phyloP scores from a whole-genome alignment of 2,329 filamentous ascomycete species.

The Monilinia fructigena region DNA sequence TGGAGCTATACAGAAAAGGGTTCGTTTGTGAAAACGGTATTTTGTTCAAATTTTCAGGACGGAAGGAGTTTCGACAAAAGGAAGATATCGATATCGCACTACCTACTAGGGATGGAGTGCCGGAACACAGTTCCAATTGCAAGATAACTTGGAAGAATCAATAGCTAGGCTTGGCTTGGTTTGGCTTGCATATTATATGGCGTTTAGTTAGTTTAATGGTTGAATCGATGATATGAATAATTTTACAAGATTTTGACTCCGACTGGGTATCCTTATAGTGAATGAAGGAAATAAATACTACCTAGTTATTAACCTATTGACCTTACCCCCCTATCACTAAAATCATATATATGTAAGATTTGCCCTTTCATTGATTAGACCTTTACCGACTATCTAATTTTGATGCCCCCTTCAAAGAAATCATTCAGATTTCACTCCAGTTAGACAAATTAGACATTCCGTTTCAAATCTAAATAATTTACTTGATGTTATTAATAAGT shows the following conservation, averaged over 20 bases:
- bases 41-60: slow-evolving; percentile 3
- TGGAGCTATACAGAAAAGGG: slow-evolving; percentile 10
- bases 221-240: background rate
- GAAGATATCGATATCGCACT: slow-evolving; percentile 12
- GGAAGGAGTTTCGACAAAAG: slow-evolving; percentile 22
- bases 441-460: background rate
- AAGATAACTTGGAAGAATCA: slow-evolving; percentile 13
- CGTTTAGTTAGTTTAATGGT: slow-evolving; percentile 13
- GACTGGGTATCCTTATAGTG: too few relatives aligned
- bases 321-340: background rate
- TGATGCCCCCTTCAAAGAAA: background rate
- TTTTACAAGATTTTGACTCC: background rate
- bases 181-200: slow-evolving; percentile 8
- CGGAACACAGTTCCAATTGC: slow-evolving; percentile 6
- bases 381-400: background rate
- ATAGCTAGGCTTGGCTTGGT: slow-evolving; percentile 5
- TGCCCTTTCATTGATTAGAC: background rate
- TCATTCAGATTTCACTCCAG: background rate
- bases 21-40: slow-evolving; percentile 21
- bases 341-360: background rate
- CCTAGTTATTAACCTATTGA: too few relatives aligned
- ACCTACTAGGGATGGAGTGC: slow-evolving; percentile 9
- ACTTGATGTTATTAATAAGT: slow-evolving; percentile 18
- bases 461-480: background rate
- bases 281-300: too few relatives aligned